These are phyloP conservation scores for Aphanocladium album DNA, from an alignment of 2,329 filamentous ascomycete genomes.

Conservation along the genomic window DNA sequence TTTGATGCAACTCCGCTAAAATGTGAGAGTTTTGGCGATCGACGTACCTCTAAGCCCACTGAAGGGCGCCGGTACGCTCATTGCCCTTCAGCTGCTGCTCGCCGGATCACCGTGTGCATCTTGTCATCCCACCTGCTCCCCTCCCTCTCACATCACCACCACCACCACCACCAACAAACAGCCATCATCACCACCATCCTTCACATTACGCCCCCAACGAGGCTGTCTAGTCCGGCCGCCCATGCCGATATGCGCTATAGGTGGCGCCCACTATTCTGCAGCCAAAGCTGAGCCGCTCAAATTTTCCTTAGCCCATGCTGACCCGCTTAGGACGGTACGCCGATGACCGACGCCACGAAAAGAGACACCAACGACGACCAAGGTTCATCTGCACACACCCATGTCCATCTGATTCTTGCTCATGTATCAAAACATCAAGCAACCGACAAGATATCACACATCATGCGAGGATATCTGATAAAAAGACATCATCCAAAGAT, in stretches of 20 bases:
- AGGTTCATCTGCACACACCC: too few species aligned
- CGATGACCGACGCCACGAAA: not conserved
- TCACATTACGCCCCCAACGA: not conserved
- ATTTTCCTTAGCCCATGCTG: not conserved
- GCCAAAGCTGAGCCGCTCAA: slow-evolving; percentile 2
- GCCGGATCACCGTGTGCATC: too few species aligned
- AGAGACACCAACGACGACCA: not conserved
- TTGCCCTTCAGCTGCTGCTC: not conserved
- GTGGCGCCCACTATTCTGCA: slow-evolving; percentile 4
- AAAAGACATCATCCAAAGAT: not conserved
- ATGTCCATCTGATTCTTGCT: not conserved
- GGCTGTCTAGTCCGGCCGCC: not conserved
- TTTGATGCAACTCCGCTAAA: not conserved
- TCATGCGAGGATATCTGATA: not conserved
- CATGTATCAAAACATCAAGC: not conserved
- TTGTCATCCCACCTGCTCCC: too few species aligned
- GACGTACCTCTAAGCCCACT: not conserved
- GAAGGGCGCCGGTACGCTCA: not conserved
- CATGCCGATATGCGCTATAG: not conserved
- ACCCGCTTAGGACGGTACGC: not conserved
- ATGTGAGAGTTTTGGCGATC: not conserved
- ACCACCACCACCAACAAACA: too few species aligned
- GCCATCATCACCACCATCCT: not conserved
- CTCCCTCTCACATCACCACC: too few species aligned
- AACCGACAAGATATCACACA: not conserved